Conservation (phyloP, 2,329 filamentous ascomycete species). For the Cordyceps cicadae region DNA sequence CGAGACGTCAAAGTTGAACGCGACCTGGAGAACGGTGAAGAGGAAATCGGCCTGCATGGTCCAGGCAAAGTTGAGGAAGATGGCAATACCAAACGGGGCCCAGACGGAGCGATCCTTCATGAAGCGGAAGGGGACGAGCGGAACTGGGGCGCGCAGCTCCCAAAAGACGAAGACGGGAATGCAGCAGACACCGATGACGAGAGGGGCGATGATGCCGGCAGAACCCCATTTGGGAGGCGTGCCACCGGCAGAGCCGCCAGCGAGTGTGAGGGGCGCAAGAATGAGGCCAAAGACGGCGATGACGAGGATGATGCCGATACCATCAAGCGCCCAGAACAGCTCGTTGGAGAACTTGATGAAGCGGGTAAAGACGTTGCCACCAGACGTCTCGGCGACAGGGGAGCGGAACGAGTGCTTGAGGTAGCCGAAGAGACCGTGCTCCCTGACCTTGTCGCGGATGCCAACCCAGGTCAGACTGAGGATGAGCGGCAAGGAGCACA, state of each 20-base stretch:
- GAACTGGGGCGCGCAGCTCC: conserved; percentile 38
- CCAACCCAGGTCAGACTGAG: conserved; percentile 41
- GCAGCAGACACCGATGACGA: conserved; percentile 37
- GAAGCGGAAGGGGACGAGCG: conserved; percentile 52
- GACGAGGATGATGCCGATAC: conserved; percentile 36
- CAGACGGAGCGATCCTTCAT: conserved; percentile 58
- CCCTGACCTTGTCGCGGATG: conserved; percentile 38
- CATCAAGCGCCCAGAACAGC: conserved; percentile 40
- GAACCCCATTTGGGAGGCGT: conserved; percentile 26
- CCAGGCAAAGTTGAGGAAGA: conserved; percentile 51
- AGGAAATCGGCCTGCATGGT: conserved; percentile 57
- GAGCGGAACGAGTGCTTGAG: conserved; percentile 27
- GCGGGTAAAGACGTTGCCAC: background rate
- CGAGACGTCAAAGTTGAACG: conserved; percentile 49
- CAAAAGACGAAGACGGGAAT: conserved; percentile 44
- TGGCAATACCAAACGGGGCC: conserved; percentile 52
- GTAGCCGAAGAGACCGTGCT: conserved; percentile 35
- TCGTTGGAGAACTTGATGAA: conserved; percentile 22
- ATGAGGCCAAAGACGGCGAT: conserved; percentile 39
- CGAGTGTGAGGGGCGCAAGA: conserved; percentile 37
- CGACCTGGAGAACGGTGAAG: conserved; percentile 53
- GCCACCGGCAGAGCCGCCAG: conserved; percentile 28
- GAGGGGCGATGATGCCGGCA: conserved; percentile 33
- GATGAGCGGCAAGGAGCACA: conserved; percentile 49
- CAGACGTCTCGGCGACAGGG: conserved; percentile 10